Percentiles rank a stretch among this genome's conserved stretches.
These are phyloP conservation scores for Fusarium guadeloupense DNA, from an alignment of 2,329 filamentous ascomycete species.

Conservation along the genomic window DNA sequence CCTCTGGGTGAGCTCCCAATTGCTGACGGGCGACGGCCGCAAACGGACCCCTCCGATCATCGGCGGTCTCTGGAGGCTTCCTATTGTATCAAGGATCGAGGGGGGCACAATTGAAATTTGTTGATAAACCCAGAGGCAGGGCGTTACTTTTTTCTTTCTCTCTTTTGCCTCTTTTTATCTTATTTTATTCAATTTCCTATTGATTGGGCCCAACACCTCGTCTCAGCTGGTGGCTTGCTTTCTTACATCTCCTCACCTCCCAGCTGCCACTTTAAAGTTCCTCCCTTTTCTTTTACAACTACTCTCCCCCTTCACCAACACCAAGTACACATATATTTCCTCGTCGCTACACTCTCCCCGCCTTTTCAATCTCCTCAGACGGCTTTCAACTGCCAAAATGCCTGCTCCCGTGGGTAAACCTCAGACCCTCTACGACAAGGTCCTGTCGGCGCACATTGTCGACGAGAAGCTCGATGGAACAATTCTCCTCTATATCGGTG, in stretches of 20 bases:
- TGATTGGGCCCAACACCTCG: slow-evolving; percentile 3
- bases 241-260: background rate
- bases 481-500: slow-evolving; percentile 91
- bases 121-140: slow-evolving; percentile 41
- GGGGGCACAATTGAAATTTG: slow-evolving; percentile 35
- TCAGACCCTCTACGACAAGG: slow-evolving; percentile 96
- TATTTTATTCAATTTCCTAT: slow-evolving; percentile 21
- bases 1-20: slow-evolving; percentile 40
- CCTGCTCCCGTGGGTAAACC: slow-evolving; percentile 76
- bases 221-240: background rate
- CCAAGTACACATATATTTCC: background rate
- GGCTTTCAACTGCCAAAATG: slow-evolving; percentile 64
- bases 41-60: slow-evolving; percentile 45
- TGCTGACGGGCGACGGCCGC: slow-evolving; percentile 35
- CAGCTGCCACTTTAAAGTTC: slow-evolving; percentile 6
- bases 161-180: slow-evolving; percentile 11
- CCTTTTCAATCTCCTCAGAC: background rate
- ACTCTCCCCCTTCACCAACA: background rate
- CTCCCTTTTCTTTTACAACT: slow-evolving; percentile 7
- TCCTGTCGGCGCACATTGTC: slow-evolving; percentile 92
- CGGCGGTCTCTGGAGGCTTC: slow-evolving; percentile 33
- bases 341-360: background rate
- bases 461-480: slow-evolving; percentile 96
- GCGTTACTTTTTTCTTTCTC: slow-evolving; percentile 18
- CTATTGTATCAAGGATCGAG: slow-evolving; percentile 40